phyloP scores from a whole-genome alignment of 2,329 filamentous ascomycete genomes.

The Exophiala lecanii-corni region DNA sequence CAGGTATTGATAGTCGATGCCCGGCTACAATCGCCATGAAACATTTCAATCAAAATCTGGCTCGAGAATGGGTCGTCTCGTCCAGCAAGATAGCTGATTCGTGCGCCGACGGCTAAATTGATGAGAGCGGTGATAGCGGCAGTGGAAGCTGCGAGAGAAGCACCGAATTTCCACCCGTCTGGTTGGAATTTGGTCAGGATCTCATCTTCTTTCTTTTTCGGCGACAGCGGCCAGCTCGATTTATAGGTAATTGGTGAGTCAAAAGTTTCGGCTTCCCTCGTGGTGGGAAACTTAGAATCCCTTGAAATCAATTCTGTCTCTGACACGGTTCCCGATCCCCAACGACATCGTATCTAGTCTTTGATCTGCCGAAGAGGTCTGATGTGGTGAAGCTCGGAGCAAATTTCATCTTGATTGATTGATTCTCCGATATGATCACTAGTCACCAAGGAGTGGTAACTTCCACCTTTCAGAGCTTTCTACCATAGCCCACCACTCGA shows the following conservation, averaged over 20 bases:
- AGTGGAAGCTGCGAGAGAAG: background rate
- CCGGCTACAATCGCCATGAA: slow-evolving; percentile 12
- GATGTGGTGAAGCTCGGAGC: no score
- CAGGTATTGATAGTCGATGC: slow-evolving; percentile 15
- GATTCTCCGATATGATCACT: no score
- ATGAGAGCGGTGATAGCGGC: background rate
- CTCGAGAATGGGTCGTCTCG: background rate
- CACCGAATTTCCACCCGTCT: slow-evolving; percentile 15
- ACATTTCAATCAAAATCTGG: slow-evolving; percentile 9
- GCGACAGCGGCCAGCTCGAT: background rate
- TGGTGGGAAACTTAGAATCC: no score
- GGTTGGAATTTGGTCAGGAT: slow-evolving; percentile 28
- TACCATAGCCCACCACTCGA: no score
- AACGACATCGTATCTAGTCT: no score
- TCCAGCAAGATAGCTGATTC: background rate
- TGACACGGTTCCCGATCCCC: no score
- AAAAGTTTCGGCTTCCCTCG: no score
- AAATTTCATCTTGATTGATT: no score
- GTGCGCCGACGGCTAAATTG: background rate
- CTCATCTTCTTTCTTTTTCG: slow-evolving; percentile 23
- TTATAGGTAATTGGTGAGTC: background rate
- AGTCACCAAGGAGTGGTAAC: no score
- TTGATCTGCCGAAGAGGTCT: no score
- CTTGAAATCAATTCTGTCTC: no score
- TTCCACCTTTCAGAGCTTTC: no score